phyloP scores from a whole-genome alignment of 2,329 filamentous ascomycete species.

The Sporothrix phasma region DNA sequence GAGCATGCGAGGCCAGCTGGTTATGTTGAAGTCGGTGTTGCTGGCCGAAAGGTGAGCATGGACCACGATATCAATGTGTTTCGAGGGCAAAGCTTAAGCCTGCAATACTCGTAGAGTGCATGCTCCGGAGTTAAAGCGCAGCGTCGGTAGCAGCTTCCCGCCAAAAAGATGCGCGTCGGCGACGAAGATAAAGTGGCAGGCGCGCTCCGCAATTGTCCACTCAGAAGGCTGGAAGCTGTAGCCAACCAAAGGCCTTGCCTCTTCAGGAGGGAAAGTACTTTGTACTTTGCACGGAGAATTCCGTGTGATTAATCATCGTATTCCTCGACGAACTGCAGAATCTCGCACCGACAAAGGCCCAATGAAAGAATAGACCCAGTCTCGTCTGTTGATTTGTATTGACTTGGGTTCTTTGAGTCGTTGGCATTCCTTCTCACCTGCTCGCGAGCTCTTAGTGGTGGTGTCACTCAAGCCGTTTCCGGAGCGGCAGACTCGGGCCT shows the following conservation, averaged over 20 bases:
- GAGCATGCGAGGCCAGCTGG: background rate
- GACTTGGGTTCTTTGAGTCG: too few relatives aligned
- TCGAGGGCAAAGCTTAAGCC: background rate
- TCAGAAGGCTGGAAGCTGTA: background rate
- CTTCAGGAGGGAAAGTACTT: background rate
- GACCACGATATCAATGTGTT: background rate
- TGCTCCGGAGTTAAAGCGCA: constrained; percentile 12
- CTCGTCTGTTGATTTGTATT: too few relatives aligned
- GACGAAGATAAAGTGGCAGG: background rate
- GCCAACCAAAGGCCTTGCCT: background rate
- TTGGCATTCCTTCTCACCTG: background rate
- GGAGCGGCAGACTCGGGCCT: background rate
- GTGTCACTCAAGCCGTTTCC: background rate
- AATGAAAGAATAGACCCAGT: too few relatives aligned
- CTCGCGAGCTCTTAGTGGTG: background rate
- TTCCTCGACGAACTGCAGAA: too few relatives aligned
- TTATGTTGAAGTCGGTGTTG: background rate
- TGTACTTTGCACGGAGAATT: background rate
- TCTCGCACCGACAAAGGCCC: too few relatives aligned
- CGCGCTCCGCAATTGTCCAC: constrained; percentile 8
- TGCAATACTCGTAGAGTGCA: background rate
- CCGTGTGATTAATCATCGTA: too few relatives aligned
- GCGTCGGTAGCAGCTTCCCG: constrained; percentile 9
- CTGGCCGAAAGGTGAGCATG: background rate
- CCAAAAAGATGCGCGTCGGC: background rate